Evolutionary conservation across 164 flowering plant species (phyloP).

Genomic region (Euptelea pleiosperma): DNA sequence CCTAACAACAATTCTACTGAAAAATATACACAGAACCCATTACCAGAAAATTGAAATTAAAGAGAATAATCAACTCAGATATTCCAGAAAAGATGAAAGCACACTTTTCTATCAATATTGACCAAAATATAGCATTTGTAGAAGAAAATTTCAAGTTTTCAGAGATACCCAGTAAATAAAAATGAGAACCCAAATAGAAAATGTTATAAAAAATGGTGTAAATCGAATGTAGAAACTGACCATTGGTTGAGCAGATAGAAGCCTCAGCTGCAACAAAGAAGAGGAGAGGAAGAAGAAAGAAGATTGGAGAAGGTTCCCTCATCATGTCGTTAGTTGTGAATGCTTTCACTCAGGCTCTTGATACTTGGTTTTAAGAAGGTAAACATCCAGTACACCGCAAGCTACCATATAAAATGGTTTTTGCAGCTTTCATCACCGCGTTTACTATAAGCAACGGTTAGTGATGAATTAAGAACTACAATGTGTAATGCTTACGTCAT

Average conservation of each 20-base stretch:
- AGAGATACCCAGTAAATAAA: background rate
- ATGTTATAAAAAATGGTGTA: background rate
- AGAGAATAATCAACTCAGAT: no score
- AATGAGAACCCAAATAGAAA: background rate
- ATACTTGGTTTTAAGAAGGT: no score
- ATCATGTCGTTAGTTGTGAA: no score
- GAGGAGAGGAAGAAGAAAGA: slow-evolving; percentile 14
- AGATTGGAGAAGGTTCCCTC: slow-evolving; percentile 4
- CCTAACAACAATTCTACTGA: background rate
- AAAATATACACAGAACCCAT: background rate
- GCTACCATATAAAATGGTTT: background rate
- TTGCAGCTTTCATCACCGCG: background rate
- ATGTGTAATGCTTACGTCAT: background rate
- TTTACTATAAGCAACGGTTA: background rate
- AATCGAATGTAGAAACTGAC: slow-evolving; percentile 17
- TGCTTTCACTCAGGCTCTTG: no score
- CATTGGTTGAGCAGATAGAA: slow-evolving; percentile 40
- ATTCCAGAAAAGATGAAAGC: no score
- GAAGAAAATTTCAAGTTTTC: background rate
- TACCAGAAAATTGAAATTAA: background rate
- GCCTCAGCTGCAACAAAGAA: slow-evolving; percentile 24
- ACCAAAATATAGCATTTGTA: no score
- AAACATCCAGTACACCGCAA: background rate
- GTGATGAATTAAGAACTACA: background rate
- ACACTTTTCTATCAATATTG: no score